phyloP scores from a whole-genome alignment of 148 eudicot species.

The Rhododendron mucronatum region DNA sequence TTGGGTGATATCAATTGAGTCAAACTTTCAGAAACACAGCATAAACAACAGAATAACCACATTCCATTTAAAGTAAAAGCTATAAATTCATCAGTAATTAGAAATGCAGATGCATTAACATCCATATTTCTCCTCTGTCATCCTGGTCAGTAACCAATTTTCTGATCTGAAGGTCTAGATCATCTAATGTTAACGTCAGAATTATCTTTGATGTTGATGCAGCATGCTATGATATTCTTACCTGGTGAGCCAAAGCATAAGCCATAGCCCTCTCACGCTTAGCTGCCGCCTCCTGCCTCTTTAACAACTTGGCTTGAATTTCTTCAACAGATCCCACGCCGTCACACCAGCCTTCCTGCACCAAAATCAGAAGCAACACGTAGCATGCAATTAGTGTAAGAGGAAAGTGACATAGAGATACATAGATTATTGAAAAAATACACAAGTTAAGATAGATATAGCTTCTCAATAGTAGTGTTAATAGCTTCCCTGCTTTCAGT shows the following conservation, averaged over 20 bases:
- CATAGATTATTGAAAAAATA: neutral
- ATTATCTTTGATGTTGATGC: neutral
- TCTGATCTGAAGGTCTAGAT: neutral
- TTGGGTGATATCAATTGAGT: neutral
- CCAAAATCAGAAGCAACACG: slow-evolving; percentile 10
- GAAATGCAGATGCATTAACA: neutral
- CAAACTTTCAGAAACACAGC: neutral
- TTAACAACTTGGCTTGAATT: slow-evolving; percentile 85
- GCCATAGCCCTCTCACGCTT: slow-evolving; percentile 99
- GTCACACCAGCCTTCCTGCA: slow-evolving; percentile 99
- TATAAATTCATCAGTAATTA: neutral
- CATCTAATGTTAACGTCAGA: neutral
- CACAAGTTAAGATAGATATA: neutral
- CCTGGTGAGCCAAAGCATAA: slow-evolving; percentile 97
- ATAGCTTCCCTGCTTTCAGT: neutral
- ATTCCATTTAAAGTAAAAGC: neutral
- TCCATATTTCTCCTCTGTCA: neutral
- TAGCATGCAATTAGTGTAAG: slow-evolving; percentile 4
- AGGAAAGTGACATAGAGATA: neutral
- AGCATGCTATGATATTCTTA: slow-evolving; percentile 17
- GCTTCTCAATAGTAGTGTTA: neutral
- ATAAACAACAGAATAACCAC: neutral
- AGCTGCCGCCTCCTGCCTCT: slow-evolving; percentile 98
- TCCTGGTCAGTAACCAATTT: neutral
- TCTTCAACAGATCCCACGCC: slow-evolving; percentile 89